These are phyloP conservation scores for Bipolaris cookei DNA, from an alignment of 2,329 filamentous ascomycete species.

Conservation along the genomic window DNA sequence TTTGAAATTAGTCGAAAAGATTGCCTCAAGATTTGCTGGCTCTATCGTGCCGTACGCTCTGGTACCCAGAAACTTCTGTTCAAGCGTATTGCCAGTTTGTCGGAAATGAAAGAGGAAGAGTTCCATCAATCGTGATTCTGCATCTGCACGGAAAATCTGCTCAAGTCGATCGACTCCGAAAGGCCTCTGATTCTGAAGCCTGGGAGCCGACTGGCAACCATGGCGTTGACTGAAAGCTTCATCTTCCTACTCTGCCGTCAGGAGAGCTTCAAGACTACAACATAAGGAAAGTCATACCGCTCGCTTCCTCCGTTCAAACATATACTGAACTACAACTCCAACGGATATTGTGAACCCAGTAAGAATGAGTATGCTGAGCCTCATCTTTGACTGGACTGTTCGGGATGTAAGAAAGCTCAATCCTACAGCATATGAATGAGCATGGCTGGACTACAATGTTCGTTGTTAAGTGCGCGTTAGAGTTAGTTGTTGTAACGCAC, in stretches of 20 bases:
- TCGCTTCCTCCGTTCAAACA: background rate
- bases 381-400: background rate
- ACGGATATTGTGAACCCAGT: background rate
- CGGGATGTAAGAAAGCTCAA: background rate
- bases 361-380: background rate
- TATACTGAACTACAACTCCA: background rate
- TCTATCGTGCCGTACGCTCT: conserved; percentile 32
- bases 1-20: conserved; percentile 30
- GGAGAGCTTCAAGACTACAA: background rate
- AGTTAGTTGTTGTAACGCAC: background rate
- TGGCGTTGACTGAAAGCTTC: conserved; percentile 18
- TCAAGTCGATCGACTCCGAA: conserved; percentile 32
- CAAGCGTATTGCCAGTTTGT: conserved; percentile 39
- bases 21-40: conserved; percentile 33
- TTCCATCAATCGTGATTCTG: conserved; percentile 34
- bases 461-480: background rate
- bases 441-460: background rate
- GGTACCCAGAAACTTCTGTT: conserved; percentile 29
- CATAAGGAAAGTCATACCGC: background rate
- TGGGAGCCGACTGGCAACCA: conserved; percentile 27
- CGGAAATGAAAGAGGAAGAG: conserved; percentile 45
- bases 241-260: conserved; percentile 11
- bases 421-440: background rate
- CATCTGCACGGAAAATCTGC: conserved; percentile 30
- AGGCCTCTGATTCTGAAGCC: conserved; percentile 27